A percentile compares a stretch with the other conserved stretches of the same genome.
Conservation (phyloP, 2,329 filamentous ascomycete genomes). For the Alternaria brassicae region DNA sequence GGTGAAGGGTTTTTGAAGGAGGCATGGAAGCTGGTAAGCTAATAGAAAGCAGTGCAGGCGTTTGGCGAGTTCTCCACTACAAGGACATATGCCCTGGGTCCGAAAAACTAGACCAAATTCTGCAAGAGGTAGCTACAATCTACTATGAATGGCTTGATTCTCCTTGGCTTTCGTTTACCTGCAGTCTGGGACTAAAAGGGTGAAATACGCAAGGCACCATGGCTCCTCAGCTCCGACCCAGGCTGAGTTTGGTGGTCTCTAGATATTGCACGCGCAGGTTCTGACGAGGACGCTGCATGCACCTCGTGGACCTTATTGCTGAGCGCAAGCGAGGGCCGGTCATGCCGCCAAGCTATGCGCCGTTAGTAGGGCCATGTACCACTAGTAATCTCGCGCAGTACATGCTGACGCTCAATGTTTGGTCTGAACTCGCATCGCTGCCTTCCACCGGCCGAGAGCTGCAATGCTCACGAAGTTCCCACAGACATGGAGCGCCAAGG, state of each 20-base stretch:
- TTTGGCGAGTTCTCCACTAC: not conserved
- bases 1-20: not conserved
- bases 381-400: not conserved
- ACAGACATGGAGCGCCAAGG: not conserved
- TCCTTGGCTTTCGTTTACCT: not conserved
- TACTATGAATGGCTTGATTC: not conserved
- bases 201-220: constrained; percentile 14
- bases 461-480: not conserved
- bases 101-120: not conserved
- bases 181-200: constrained; percentile 3
- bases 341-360: constrained; percentile 10
- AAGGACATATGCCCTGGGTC: not conserved
- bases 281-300: constrained; percentile 9
- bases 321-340: constrained; percentile 9
- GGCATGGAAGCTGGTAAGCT: not conserved
- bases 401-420: constrained; percentile 7
- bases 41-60: not conserved
- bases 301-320: constrained; percentile 16
- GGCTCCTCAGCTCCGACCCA: constrained; percentile 31
- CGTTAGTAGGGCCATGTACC: constrained; percentile 4
- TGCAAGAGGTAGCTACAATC: not conserved
- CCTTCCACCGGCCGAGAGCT: not conserved
- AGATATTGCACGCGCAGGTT: constrained; percentile 35
- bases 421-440: not conserved
- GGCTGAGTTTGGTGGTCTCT: constrained; percentile 20